Conservation (phyloP, 2,329 filamentous ascomycete genomes). For the Neocatenulostroma microsporum region DNA sequence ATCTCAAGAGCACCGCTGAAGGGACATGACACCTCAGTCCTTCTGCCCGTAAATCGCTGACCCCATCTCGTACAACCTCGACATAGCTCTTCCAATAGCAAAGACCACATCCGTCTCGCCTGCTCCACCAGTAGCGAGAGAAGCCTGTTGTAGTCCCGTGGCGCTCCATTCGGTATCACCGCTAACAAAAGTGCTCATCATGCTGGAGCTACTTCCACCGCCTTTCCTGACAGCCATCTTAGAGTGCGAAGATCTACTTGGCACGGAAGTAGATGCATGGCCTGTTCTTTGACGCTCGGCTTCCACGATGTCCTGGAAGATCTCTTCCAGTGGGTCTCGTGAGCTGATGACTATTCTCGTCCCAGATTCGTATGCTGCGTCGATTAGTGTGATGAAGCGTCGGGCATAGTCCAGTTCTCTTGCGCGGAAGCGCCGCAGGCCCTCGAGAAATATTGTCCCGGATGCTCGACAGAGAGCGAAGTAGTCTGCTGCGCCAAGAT, state of each 20-base stretch:
- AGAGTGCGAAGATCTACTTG: slow-evolving; percentile 7
- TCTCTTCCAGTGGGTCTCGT: slow-evolving; percentile 16
- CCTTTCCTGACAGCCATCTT: slow-evolving; percentile 22
- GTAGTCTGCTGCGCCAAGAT: slow-evolving; percentile 69
- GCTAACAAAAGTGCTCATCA: slow-evolving; percentile 25
- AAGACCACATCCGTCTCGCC: slow-evolving; percentile 25
- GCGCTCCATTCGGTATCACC: slow-evolving; percentile 25
- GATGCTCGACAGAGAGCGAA: slow-evolving; percentile 50
- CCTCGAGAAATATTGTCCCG: slow-evolving; percentile 15
- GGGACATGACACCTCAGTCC: no score
- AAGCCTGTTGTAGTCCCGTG: slow-evolving; percentile 20
- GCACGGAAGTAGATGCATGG: no score
- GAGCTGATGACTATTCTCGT: slow-evolving; percentile 53
- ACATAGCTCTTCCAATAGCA: slow-evolving; percentile 22
- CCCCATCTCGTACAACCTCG: slow-evolving; percentile 23
- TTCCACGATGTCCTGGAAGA: slow-evolving; percentile 20
- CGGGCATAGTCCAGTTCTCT: slow-evolving; percentile 57
- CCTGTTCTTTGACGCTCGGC: slow-evolving; percentile 10
- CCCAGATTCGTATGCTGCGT: slow-evolving; percentile 67
- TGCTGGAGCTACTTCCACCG: slow-evolving; percentile 20
- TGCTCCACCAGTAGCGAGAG: slow-evolving; percentile 22
- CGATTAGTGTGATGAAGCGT: slow-evolving; percentile 68
- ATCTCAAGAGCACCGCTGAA: no score
- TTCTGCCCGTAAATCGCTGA: no score
- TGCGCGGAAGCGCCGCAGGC: slow-evolving; percentile 13